Conservation (phyloP, 306 rosid genomes). For the Castanopsis chinensis region DNA sequence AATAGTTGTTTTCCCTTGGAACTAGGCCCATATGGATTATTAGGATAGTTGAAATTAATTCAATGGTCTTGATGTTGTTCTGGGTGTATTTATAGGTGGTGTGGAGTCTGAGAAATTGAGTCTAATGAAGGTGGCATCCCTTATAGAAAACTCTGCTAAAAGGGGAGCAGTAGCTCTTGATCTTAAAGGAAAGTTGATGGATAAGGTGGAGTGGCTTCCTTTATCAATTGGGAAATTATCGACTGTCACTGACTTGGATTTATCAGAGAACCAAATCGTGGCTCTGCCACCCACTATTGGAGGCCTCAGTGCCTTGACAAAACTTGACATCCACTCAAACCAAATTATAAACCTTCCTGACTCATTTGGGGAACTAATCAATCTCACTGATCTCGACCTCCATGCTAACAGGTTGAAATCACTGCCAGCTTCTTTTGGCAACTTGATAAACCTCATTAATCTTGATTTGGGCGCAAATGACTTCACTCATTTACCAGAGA, state of each 20-base stretch:
- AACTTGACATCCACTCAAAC: slow-evolving; percentile 84
- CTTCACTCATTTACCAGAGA: slow-evolving; percentile 60
- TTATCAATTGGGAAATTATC: slow-evolving; percentile 79
- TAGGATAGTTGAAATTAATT: background rate
- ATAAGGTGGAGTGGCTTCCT: slow-evolving; percentile 87
- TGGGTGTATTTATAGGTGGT: slow-evolving; percentile 32
- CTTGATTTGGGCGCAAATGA: slow-evolving; percentile 79
- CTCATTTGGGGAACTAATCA: slow-evolving; percentile 72
- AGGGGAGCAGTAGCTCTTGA: slow-evolving; percentile 57
- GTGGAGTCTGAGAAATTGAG: slow-evolving; percentile 64
- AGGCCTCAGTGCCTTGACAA: slow-evolving; percentile 65
- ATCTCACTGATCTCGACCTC: slow-evolving; percentile 71
- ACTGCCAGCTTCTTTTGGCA: slow-evolving; percentile 65
- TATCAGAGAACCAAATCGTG: slow-evolving; percentile 83
- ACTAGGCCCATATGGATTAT: background rate
- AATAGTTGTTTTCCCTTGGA: background rate
- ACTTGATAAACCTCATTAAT: slow-evolving; percentile 58
- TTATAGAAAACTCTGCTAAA: slow-evolving; percentile 67
- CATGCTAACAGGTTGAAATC: slow-evolving; percentile 73
- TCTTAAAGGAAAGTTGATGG: slow-evolving; percentile 74
- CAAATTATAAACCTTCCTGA: slow-evolving; percentile 83
- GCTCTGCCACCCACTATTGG: slow-evolving; percentile 76
- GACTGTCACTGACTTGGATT: slow-evolving; percentile 54
- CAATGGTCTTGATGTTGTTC: slow-evolving; percentile 9
- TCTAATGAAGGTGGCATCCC: slow-evolving; percentile 79